Base-by-base conservation (phyloP, 108 stramenopile species). In the Seminavis robusta region DNA sequence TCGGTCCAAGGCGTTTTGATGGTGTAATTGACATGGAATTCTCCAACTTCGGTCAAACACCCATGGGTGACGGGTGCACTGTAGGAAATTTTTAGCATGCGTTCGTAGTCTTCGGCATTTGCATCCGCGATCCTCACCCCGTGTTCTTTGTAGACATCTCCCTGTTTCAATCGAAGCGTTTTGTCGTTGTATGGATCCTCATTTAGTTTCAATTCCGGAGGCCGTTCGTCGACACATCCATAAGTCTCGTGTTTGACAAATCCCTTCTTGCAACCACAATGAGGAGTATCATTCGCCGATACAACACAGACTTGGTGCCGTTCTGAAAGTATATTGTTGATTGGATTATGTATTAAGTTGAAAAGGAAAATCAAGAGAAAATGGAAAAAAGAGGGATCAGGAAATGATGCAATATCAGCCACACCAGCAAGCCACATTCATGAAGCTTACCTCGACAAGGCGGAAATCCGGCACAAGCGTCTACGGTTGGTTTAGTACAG, bases 21-120 rank as follows among this genome's bases (percentile, higher is more conserved):
- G 4, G 93, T 94, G 78, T 96, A 96, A 56, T 90, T 90, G 30
- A 96, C 93, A 54, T 89, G 69, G 59, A 94, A 94, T 31, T 76
- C 59, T 36, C 93, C 93, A 56, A 96, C 83, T 55, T 86, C 60
- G 31, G 76, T 63, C 16, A 93, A 50, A 64, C 95, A 96, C 1
- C 88, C 83, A 34, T 80, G 80, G 0, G 88, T 88, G 27, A 93
- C 58, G 8, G 95, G 90, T 29, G 71, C 60, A 38, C 79, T 81
- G 72, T 94, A 96, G 31, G 81, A 55, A 46, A 96, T 87, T 63
- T 85, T 90, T 20, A 96, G 73, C 29, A 71, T 75, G 0, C 95
- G 80, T 32, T 81, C 44, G 39, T 90, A 90, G 15, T 94, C 87
- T 54, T 92, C 89, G 20, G 91, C 87, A 59, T 94, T 96, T 25